These are phyloP conservation scores for Ganoderma lucidum DNA, from an alignment of 1,284 basidiomycete species.

Conservation along the genomic window DNA sequence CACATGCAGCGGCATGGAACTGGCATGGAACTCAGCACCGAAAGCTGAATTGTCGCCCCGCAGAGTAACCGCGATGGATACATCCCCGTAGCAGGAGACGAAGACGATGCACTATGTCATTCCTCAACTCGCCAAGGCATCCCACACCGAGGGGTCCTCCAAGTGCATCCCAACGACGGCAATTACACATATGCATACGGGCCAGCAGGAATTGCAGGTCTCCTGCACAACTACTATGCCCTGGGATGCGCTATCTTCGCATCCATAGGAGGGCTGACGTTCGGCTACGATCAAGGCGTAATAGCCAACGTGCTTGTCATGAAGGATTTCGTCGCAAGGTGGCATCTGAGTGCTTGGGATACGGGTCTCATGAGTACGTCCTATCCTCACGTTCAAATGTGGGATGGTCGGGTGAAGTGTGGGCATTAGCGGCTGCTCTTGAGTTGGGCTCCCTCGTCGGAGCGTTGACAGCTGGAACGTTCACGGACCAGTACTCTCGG, in stretches of 20 bases:
- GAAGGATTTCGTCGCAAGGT: slow-evolving; percentile 71
- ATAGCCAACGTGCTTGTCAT: slow-evolving; percentile 88
- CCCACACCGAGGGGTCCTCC: slow-evolving; percentile 41
- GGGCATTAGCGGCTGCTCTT: slow-evolving; percentile 68
- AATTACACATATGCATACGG: slow-evolving; percentile 74
- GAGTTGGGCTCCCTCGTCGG: slow-evolving; percentile 81
- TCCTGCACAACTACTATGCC: slow-evolving; percentile 69
- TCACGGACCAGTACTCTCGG: slow-evolving; percentile 75
- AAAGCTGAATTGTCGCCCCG: neutral
- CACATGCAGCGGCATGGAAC: neutral
- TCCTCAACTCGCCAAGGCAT: neutral
- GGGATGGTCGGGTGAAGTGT: neutral
- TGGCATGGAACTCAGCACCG: neutral
- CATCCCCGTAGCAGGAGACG: slow-evolving; percentile 21
- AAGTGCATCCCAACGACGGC: slow-evolving; percentile 38
- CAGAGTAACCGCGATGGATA: slow-evolving; percentile 24
- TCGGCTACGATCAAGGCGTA: slow-evolving; percentile 64
- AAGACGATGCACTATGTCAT: neutral
- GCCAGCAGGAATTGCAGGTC: slow-evolving; percentile 65
- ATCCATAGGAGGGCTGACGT: slow-evolving; percentile 80
- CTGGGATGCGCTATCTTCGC: slow-evolving; percentile 74
- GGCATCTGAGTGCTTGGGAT: slow-evolving; percentile 74
- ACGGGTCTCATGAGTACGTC: slow-evolving; percentile 78
- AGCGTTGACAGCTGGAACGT: slow-evolving; percentile 68
- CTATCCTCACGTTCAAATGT: neutral